phyloP scores from a whole-genome alignment of 371 early-diverging fungal genomes.

The Lichtheimia hyalospora region DNA sequence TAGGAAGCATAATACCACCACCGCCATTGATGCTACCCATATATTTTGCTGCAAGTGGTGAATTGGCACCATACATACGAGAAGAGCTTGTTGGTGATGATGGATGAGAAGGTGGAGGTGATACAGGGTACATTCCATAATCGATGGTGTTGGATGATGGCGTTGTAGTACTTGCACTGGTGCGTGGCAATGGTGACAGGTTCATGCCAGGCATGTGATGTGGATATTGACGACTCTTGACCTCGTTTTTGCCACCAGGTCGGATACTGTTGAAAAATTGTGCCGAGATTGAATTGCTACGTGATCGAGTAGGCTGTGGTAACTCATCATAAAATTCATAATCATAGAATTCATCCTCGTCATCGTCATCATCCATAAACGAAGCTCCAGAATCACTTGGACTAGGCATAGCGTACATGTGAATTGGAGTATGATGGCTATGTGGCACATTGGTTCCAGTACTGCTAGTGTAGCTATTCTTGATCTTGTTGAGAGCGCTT shows the following conservation, averaged over 20 bases:
- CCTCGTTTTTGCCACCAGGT: constrained; percentile 7
- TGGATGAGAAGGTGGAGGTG: constrained; percentile 64
- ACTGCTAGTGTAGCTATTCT: constrained; percentile 12
- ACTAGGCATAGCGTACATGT: constrained; percentile 33
- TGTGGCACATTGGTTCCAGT: constrained; percentile 8
- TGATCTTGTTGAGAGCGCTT: constrained; percentile 58
- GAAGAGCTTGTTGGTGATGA: constrained; percentile 60
- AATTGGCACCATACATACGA: constrained; percentile 27
- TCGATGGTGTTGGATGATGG: constrained; percentile 11
- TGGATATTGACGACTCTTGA: constrained; percentile 8
- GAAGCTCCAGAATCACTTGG: constrained; percentile 24
- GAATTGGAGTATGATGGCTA: constrained; percentile 17
- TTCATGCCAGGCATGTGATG: constrained; percentile 32
- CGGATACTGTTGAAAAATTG: constrained; percentile 20
- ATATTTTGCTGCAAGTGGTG: constrained; percentile 39
- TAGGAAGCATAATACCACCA: constrained; percentile 6
- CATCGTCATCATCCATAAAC: constrained; percentile 37
- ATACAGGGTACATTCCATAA: constrained; percentile 53
- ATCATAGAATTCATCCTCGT: constrained; percentile 46
- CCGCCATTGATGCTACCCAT: constrained; percentile 22
- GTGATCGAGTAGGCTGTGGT: constrained; percentile 14
- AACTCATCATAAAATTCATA: constrained; percentile 46
- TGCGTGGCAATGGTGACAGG: constrained; percentile 38
- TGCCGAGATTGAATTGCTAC: constrained; percentile 30
- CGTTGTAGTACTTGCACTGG: constrained; percentile 27